Conservation (phyloP, 2,329 filamentous ascomycete genomes). For the Aspergillus sp. region DNA sequence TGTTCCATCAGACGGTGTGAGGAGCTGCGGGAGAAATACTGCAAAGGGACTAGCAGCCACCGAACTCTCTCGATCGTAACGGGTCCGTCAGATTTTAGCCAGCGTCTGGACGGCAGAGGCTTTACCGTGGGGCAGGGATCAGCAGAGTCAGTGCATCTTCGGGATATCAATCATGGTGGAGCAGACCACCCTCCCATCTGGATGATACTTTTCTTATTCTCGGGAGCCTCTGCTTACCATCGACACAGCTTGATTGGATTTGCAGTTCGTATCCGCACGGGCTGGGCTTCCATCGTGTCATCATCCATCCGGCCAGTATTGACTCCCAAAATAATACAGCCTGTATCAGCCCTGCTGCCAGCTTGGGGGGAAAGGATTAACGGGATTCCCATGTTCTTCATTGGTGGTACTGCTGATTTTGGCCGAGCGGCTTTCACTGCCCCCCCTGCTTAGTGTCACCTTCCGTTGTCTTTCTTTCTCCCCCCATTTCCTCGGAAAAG, state of each 20-base stretch:
- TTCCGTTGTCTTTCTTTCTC: background rate
- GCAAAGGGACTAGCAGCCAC: no score
- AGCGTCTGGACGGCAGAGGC: background rate
- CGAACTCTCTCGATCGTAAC: background rate
- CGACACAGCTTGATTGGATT: background rate
- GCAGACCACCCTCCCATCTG: no score
- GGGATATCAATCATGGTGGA: no score
- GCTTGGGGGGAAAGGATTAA: background rate
- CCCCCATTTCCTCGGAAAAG: background rate
- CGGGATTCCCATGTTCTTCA: background rate
- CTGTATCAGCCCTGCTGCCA: background rate
- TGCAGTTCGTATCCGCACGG: background rate
- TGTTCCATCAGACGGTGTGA: no score
- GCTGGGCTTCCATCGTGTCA: background rate
- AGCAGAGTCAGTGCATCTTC: no score
- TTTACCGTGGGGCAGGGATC: background rate
- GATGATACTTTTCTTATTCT: no score
- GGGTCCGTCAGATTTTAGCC: background rate
- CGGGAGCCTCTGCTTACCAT: no score
- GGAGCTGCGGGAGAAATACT: no score
- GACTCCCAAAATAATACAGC: background rate
- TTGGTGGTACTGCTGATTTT: background rate
- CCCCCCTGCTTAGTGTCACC: background rate
- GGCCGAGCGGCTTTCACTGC: background rate
- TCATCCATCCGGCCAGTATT: background rate